phyloP scores from a whole-genome alignment of 2,329 filamentous ascomycete genomes.

The Fusarium sp. region DNA sequence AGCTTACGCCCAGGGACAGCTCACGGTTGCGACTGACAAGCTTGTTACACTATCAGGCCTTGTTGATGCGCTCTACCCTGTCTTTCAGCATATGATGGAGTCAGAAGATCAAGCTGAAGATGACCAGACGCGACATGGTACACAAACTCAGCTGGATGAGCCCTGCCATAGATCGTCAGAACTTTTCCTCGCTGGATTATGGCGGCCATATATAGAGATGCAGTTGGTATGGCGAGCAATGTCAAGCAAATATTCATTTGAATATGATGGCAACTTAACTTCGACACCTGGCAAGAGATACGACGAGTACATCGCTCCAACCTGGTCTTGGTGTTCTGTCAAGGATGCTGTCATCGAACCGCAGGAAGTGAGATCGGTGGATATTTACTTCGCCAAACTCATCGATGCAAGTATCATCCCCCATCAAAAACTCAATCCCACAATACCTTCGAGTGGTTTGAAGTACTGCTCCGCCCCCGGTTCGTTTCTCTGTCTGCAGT shows the following conservation, averaged over 20 bases:
- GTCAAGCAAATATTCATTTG: background rate
- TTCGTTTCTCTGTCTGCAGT: constrained; percentile 7
- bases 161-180: background rate
- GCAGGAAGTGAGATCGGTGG: background rate
- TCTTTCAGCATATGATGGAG: background rate
- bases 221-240: constrained; percentile 29
- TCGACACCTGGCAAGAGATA: background rate
- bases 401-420: background rate
- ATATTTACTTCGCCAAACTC: background rate
- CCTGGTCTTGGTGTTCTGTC: constrained; percentile 30
- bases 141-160: rapidly evolving
- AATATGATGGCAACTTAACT: background rate
- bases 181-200: constrained; percentile 19
- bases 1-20: constrained; percentile 1
- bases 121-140: rapidly evolving
- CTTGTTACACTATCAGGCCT: constrained; percentile 16
- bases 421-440: background rate
- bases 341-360: constrained; percentile 17
- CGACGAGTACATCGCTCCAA: background rate
- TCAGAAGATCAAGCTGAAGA: background rate
- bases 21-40: constrained; percentile 1
- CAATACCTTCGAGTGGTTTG: background rate
- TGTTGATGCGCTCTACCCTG: background rate
- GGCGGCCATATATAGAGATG: constrained; percentile 3
- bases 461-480: constrained; percentile 5